These are phyloP conservation scores for Metschnikowia drakensbergensis DNA, from an alignment of 805 yeast genomes.

Conservation along the genomic window DNA sequence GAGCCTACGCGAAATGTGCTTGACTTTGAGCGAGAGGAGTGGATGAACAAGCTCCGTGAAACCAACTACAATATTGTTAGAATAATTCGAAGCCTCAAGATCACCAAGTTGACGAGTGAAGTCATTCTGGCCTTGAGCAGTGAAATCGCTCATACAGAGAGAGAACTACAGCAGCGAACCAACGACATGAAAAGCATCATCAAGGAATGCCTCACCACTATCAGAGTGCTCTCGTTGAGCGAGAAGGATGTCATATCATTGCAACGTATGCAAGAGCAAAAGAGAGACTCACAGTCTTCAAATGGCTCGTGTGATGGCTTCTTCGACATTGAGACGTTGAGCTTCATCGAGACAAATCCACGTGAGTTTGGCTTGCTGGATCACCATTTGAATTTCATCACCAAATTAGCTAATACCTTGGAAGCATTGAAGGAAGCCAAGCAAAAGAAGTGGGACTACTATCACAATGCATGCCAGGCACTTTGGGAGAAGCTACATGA, in stretches of 20 bases:
- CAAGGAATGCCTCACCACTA: slow-evolving; percentile 23
- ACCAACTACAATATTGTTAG: slow-evolving; percentile 36
- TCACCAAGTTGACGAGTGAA: slow-evolving; percentile 36
- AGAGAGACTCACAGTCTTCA: slow-evolving; percentile 1
- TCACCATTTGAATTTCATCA: slow-evolving; percentile 31
- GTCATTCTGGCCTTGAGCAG: slow-evolving; percentile 20
- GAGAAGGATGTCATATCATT: slow-evolving; percentile 32
- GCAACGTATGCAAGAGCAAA: slow-evolving; percentile 26
- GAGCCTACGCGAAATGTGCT: not conserved
- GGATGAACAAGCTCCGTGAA: slow-evolving; percentile 30
- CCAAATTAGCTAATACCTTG: slow-evolving; percentile 30
- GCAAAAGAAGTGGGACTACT: slow-evolving; percentile 34
- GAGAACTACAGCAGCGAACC: slow-evolving; percentile 24
- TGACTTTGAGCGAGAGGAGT: slow-evolving; percentile 10
- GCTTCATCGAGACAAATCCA: slow-evolving; percentile 34
- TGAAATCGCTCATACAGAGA: slow-evolving; percentile 26
- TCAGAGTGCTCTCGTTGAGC: slow-evolving; percentile 26
- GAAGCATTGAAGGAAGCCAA: slow-evolving; percentile 29
- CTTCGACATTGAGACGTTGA: slow-evolving; percentile 37
- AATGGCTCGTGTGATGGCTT: slow-evolving; percentile 26
- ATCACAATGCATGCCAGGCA: slow-evolving; percentile 38
- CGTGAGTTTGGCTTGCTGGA: slow-evolving; percentile 38
- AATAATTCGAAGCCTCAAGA: slow-evolving; percentile 31
- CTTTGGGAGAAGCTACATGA: slow-evolving; percentile 61
- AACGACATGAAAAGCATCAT: slow-evolving; percentile 24